Evolutionary conservation across 2,329 filamentous ascomycete species (phyloP).

Genomic region (Colletotrichum lini): DNA sequence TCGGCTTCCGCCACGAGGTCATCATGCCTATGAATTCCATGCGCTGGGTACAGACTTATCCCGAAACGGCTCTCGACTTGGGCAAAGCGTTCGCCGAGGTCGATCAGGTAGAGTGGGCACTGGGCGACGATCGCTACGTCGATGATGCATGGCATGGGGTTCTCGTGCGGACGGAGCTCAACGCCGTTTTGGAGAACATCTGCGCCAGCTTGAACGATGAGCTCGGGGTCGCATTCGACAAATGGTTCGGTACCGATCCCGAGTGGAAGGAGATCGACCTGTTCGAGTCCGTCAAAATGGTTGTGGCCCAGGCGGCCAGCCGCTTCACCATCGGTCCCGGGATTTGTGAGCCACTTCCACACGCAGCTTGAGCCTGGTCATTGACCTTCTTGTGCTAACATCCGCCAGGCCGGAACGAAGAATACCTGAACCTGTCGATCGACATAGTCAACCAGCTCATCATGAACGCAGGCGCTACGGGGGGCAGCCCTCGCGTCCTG

Average conservation of each 20-base stretch:
- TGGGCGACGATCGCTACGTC: constrained; percentile 53
- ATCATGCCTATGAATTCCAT: constrained; percentile 57
- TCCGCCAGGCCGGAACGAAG: constrained; percentile 50
- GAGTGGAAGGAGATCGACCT: constrained; percentile 54
- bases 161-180: constrained; percentile 55
- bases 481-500: constrained; percentile 50
- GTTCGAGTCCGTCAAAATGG: constrained; percentile 44
- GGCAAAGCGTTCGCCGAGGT: constrained; percentile 55
- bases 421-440: constrained; percentile 50
- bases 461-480: constrained; percentile 51
- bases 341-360: constrained; percentile 45
- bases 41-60: constrained; percentile 57
- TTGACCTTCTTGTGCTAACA: background rate
- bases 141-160: constrained; percentile 54
- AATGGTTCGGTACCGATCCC: constrained; percentile 51
- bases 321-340: constrained; percentile 52
- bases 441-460: constrained; percentile 52
- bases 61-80: constrained; percentile 54
- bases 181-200: constrained; percentile 52
- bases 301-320: constrained; percentile 51
- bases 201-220: constrained; percentile 54
- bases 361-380: background rate
- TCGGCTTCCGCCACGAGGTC: constrained; percentile 57
- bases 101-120: constrained; percentile 54
- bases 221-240: constrained; percentile 52